Base-by-base conservation (phyloP, 768 basidiomycete species). In the Tubosaeta brunneosetosa region DNA sequence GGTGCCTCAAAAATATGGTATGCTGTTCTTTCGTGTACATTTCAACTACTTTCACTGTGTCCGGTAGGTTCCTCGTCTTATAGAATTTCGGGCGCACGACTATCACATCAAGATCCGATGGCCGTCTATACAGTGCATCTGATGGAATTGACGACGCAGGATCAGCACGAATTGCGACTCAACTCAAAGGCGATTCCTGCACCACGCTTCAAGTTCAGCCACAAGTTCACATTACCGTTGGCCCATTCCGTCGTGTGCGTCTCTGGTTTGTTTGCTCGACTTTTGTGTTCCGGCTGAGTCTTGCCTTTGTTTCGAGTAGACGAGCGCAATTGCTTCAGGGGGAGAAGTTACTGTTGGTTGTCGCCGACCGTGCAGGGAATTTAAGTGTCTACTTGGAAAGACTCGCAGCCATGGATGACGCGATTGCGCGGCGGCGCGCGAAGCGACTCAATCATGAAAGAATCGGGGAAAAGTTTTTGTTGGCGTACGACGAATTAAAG, bases 401-500 rank as follows among this genome's bases (percentile, higher is more conserved):
- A 0, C 49, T 73, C 1, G 36, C 52, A 1, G 50, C 38, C 11
- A 64, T 82, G 8, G 65, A 67, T 0, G 50, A 61, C 13, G 69
- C 74, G 0, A 57, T 80, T 9, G 14, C 38, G 0, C 59, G 58
- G 7, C 50, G 59, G 68, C 22, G 22, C 22, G 22, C 22, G 22
- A 22, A 22, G 22, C 22, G 22, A 22, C 22, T 22, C 22, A 22
- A 72, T 49, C 71, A 69, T 6, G 74, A 77, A 52, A 80, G 76
- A 58, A 70, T 81, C 13, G 81, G 78, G 0, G 61, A 69, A 3
- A 68, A 75, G 7, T 68, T 72, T 43, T n/a, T 77, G 7, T 47
- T 83, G 4, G 71, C 81, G 0, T 81, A 74, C 51, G 80, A 84
- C 44, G 81, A 84, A 56, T 63, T 67, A 7, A 79, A 73, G 55